Base-by-base conservation (phyloP, 2,329 filamentous ascomycete species). In the Botrytis fabae region DNA sequence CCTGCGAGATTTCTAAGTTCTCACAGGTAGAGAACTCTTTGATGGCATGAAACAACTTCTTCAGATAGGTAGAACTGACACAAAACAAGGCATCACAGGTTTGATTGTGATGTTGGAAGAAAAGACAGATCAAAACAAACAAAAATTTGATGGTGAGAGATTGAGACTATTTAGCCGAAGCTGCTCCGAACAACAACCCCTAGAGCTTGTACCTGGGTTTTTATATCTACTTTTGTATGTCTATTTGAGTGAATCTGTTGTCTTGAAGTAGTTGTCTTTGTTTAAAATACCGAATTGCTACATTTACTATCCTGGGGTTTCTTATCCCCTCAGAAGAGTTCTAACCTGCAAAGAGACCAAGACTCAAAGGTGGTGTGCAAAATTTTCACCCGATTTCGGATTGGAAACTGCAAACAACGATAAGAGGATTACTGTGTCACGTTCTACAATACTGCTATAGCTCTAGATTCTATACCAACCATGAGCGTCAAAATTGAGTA, bases 401-500 rank as follows among this genome's bases (percentile, higher is more conserved):
- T 42, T 22, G 16, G 25, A 9, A 28, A 57, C n/a, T 14, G 16
- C 16, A 22, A 57, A 40, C 12, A 32, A 38, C 63, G 22, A n/a
- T 51, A 66, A 51, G 32, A 38, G 6, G 14, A 57, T 25, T 68
- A 28, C 48, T 22, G 48, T 57, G 48, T 57, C 48, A 68, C 65
- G 65, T 68, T 68, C 65, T 40, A n/a, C 60, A 28, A 18, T n/a
- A 65, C 46, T 16, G 25, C 35, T 2, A 42, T 0, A 2, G 14
- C n/a, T 57, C 16, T 51, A n/a, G 48, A 51, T 25, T n/a, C 10
- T 22, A 42, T 57, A 28, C 5, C 48, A 57, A 18, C 10, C 65
- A 68, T 68, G 65, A 57, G 48, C 22, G 35, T 25, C 10, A 68
- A 57, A 16, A 57, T 35, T 18, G 48, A 57, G 65, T 68, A 68